Percentiles rank a stretch among this genome's conserved stretches.
These are phyloP conservation scores for Lablab purpureus DNA, from an alignment of 306 rosid species.

Conservation along the genomic window DNA sequence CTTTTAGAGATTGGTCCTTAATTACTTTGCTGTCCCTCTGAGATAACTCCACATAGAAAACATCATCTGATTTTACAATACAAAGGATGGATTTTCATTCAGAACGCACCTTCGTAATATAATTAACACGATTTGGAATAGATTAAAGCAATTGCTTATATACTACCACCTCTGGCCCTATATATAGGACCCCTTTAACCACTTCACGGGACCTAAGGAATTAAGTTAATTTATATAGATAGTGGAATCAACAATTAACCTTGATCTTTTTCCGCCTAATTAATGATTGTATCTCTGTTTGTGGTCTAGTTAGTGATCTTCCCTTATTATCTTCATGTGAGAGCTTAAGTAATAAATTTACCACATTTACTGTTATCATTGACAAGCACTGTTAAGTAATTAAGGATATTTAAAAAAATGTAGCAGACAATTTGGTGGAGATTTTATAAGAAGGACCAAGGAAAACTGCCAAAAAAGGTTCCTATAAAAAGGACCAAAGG, in stretches of 20 bases:
- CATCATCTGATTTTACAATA: conserved; percentile 32
- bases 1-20: conserved; percentile 15
- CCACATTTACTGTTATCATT: not conserved
- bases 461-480: not conserved
- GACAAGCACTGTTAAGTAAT: not conserved
- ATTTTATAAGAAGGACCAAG: not conserved
- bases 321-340: not conserved
- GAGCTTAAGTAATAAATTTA: not conserved
- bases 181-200: not conserved
- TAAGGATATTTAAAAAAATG: not conserved
- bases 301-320: not conserved
- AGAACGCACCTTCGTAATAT: conserved; percentile 3
- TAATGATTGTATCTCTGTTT: not conserved
- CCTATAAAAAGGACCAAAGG: conserved; percentile 1
- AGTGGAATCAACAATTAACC: not conserved
- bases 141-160: not conserved
- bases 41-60: conserved; percentile 28
- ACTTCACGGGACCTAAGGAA: not conserved
- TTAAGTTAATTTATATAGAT: not conserved
- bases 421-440: not conserved
- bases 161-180: not conserved
- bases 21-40: conserved; percentile 7
- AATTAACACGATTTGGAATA: conserved; percentile 8
- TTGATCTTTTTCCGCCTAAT: not conserved
- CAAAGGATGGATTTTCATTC: conserved; percentile 22